Percentiles rank a stretch among this genome's conserved stretches.
Conservation (phyloP, 2,329 filamentous ascomycete species). For the Fusarium sp. region DNA sequence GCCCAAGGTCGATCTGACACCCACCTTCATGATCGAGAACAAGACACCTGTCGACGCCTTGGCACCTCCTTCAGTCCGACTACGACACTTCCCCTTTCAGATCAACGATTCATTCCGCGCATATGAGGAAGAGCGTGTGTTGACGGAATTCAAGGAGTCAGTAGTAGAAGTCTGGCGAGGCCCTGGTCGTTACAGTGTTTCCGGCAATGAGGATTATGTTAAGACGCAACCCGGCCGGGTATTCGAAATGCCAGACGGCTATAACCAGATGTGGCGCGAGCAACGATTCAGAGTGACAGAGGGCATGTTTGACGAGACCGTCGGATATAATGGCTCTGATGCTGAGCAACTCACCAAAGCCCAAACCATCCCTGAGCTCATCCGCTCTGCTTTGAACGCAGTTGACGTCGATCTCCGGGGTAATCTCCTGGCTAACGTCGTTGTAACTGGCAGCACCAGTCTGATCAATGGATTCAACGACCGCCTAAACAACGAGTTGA, state of each 20-base stretch:
- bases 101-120: constrained; percentile 76
- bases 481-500: constrained; percentile 85
- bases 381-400: constrained; percentile 78
- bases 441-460: constrained; percentile 89
- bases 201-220: constrained; percentile 80
- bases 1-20: constrained; percentile 77
- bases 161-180: constrained; percentile 94
- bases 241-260: constrained; percentile 97
- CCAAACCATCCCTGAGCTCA: constrained; percentile 85
- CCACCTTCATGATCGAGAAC: constrained; percentile 86
- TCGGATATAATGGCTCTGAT: constrained; percentile 66
- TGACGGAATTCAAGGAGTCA: constrained; percentile 97
- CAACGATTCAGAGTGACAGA: constrained; percentile 89
- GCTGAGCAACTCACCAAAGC: constrained; percentile 66
- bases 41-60: constrained; percentile 91
- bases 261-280: constrained; percentile 92
- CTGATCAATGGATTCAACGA: constrained; percentile 93
- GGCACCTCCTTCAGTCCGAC: constrained; percentile 78
- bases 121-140: constrained; percentile 89
- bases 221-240: constrained; percentile 80
- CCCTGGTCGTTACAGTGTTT: constrained; percentile 71
- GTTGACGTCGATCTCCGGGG: constrained; percentile 91
- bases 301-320: constrained; percentile 88
- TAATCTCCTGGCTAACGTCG: constrained; percentile 85
- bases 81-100: constrained; percentile 72